Conservation (phyloP, 192 early-diverging fungal genomes). For the Piromyces finnis region DNA sequence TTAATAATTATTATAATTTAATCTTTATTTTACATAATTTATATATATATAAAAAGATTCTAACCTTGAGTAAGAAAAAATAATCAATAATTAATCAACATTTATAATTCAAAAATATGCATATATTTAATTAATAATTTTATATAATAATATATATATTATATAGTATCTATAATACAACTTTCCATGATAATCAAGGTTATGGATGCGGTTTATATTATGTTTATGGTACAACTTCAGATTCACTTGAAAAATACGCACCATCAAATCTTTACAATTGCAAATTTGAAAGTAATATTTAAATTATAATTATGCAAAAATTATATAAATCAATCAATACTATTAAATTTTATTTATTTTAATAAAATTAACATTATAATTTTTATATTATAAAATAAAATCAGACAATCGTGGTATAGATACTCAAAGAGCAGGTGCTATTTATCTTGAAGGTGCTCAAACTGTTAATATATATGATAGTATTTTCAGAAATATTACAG, state of each 20-base stretch:
- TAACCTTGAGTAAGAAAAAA: no score
- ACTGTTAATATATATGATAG: background rate
- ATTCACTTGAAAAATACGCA: background rate
- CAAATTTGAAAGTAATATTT: background rate
- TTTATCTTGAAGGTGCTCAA: background rate
- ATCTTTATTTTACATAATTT: no score
- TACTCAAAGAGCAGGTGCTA: background rate
- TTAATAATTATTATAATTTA: no score
- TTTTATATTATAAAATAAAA: no score
- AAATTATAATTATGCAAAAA: background rate
- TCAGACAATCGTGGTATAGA: background rate
- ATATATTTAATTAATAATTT: background rate
- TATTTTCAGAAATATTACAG: background rate
- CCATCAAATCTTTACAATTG: background rate
- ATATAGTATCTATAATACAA: background rate
- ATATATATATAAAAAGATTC: no score
- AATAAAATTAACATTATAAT: background rate
- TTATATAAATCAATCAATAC: no score
- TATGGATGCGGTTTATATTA: background rate
- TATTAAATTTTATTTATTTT: no score
- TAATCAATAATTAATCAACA: no score
- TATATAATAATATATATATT: background rate
- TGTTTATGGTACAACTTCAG: background rate
- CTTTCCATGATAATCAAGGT: background rate
- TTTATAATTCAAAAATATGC: no score